Evolutionary conservation across 2,329 filamentous ascomycete genomes (phyloP), one percentile per base, ranked within the genome.

Genomic region (Arthroderma sp.): DNA sequence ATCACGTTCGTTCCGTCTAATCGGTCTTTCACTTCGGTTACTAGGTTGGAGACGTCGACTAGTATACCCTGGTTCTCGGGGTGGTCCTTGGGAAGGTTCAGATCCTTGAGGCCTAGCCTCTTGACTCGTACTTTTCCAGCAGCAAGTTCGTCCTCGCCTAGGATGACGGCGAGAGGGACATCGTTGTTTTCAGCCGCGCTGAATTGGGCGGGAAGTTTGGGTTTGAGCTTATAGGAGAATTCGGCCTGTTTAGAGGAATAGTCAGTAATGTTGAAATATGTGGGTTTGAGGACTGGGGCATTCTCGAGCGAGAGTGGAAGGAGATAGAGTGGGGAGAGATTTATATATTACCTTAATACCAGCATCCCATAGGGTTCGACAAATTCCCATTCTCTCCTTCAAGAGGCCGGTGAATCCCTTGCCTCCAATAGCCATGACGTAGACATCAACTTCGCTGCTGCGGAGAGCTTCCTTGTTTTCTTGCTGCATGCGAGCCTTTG

Each of bases 361-460:
- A 5, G 83, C 86, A 54, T 86, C 80, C 86, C 89, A 93, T 41
- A 96, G 70, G 52, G 72, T 72, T 52, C 78, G 75, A 48, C 82
- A 81, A 33, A 96, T 75, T 28, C 78, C 70, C 78, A 95, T 88
- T 52, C 89, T 82, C 70, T 95, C 83, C 53, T 80, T 78, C 44
- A 94, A 67, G 51, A 93, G 71, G 38, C 86, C 86, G 10, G 74
- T 82, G 63, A 88, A 89, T 15, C 80, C 83, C 66, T 88, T 89
- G 43, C 85, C 83, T 44, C 86, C 88, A 58, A 95, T 87, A 0
- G 87, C 87, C 87, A 96, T 96, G 57, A 96, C 83, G 65, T 80
- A 95, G 38, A 88, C 87, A 58, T 96, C 88, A 2, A 88, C 82
- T 55, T 91, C 83, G 57, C 81, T 86, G 51, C 73, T 72, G 51